Conservation (phyloP, 139 green algal genomes). For the Closterium sp. region DNA sequence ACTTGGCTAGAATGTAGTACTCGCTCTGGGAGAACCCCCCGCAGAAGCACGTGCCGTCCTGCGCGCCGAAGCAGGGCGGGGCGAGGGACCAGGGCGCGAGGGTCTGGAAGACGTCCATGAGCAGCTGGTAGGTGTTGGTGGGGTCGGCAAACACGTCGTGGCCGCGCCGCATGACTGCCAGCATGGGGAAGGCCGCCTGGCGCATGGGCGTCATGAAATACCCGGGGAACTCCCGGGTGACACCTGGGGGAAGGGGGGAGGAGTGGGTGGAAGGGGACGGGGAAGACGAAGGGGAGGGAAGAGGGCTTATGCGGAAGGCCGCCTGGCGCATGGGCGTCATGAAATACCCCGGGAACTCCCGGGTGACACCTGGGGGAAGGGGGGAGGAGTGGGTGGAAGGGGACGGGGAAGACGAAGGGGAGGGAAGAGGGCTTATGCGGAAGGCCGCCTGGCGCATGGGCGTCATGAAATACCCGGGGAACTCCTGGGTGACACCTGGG, state of each 20-base stretch:
- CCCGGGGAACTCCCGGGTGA: neutral
- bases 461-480: neutral
- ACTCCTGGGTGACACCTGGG: neutral
- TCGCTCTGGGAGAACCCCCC: conserved; percentile 5
- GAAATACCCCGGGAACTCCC: neutral
- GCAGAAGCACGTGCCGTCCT: neutral
- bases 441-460: neutral
- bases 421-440: no score
- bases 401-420: no score
- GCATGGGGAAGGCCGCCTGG: neutral
- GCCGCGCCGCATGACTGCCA: neutral
- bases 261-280: no score
- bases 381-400: no score
- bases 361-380: neutral
- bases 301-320: neutral
- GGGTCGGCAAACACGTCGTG: neutral
- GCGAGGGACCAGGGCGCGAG: conserved; percentile 2
- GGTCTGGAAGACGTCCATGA: conserved; percentile 6
- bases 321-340: neutral
- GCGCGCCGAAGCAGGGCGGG: neutral
- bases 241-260: neutral
- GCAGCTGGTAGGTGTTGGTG: neutral
- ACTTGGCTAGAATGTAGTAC: neutral
- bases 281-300: no score
- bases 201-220: conserved; percentile 8